Evolutionary conservation across 768 basidiomycete species (phyloP), one percentile per base, ranked within the genome.

Genomic region (Lactarius tabidus): DNA sequence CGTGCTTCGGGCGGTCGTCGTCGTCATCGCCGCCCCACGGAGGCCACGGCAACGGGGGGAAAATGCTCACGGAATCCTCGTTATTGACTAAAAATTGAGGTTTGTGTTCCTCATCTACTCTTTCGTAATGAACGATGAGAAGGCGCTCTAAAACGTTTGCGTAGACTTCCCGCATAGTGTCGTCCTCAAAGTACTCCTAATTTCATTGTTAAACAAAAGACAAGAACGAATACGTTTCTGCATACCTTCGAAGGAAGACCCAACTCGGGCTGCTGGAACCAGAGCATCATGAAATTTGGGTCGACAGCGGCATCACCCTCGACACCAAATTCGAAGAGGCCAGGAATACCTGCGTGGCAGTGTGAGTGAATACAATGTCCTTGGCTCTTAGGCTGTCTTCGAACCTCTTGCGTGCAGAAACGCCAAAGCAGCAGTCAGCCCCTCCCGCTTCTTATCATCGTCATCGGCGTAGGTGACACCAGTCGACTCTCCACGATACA

Each of bases 101-200:
- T 33, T 7, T 35, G 28, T 59, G 60, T 18, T 76, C 74, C 20
- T 79, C 75, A 55, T 85, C 82, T 6, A 79, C 69, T 20, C 82
- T 79, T 20, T 83, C 79, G 39, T 83, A 82, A 5, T 95, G 76
- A 6, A 82, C 77, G 26, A 80, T 69, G 29, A 98, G 80, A 18
- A 96, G 78, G 23, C 83, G 81, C 70, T 87, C 84, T 23, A 95
- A 77, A 28, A 91, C 86, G 48, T 78, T 75, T 63, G 81, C 79
- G 74, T 97, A 97, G 18, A 89, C 73, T n/a, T 82, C 79, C n/a
- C 85, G 75, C 41, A 92, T 82, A 0, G 78, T 74, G 61, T 85
- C 79, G 55, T 98, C 95, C 60, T 88, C 83, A 75, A 93, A 98
- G 74, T 98, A 97, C 77, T 95, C 93, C 89, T 93, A 68, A 45